Base-by-base conservation (phyloP, 331 rosid genomes). In the Malus hybrid region DNA sequence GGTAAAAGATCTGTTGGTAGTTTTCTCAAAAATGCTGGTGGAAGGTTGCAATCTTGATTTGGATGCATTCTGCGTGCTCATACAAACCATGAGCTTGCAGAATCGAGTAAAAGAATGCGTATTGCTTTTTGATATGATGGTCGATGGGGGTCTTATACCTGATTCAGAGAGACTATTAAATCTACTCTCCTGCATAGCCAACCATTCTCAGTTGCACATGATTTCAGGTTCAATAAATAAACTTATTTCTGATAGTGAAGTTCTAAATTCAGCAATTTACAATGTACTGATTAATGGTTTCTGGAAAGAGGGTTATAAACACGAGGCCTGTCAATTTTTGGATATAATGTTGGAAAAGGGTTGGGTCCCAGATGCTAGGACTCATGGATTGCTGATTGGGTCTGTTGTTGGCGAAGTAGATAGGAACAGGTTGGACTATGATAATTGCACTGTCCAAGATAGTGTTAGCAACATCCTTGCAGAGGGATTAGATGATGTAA, bases 341-440 rank as follows among this genome's bases (percentile, higher is more conserved):
- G 97, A 93, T 71, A 72, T 77, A 68, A 93, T 91, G 96, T 76
- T 90, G 87, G 97, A 94, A 77, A 85, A 81, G 78, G 93, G 96
- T 74, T 94, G 96, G 96, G 86, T 94, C 74, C 98, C 95, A 1
- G 93, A 92, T 84, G 81, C 84, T 57, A 48, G 52, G 65, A 91
- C 96, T 85, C 99, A 90, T 80, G 88, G 85, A 67, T 80, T 92
- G 84, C 83, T 94, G 86, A 79, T 87, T 32, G 95, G 99, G 36
- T 86, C 87, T 73, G 78, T 73, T 67, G 87, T 66, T 19, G 66
- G 83, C 61, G 87, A 83, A 67, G 62, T 42, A 76, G 74, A 30
- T 44, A 18, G 70, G 52, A 57, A 61, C 34, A 62, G 6, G 28
- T 66, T 15, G 80, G 53, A 30, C 66, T 67, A 30, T 53, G 86